Evolutionary conservation across 108 stramenopile species (phyloP).

Genomic region (Aurantiochytrium sp.): DNA sequence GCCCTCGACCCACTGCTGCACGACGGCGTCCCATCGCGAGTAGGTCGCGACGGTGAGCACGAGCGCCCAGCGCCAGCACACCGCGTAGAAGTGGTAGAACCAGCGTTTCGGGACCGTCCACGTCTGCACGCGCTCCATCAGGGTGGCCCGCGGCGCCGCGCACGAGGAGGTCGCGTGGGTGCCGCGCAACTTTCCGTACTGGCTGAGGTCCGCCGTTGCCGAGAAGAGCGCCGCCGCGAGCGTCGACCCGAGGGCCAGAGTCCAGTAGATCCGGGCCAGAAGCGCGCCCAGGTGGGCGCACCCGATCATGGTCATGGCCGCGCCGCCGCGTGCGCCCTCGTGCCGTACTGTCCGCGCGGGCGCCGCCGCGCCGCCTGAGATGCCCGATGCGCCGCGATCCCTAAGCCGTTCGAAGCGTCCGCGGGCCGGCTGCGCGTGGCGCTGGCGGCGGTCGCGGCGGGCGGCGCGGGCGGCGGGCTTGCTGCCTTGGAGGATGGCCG

Average conservation of each 20-base stretch:
- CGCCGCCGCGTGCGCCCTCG: too few species aligned
- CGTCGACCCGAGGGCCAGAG: neutral
- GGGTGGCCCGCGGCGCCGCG: neutral
- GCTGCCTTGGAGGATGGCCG: too few species aligned
- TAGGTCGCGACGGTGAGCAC: neutral
- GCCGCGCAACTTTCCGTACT: neutral
- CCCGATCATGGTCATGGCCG: neutral
- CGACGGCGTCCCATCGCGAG: neutral
- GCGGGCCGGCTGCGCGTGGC: too few species aligned
- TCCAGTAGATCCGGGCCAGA: neutral
- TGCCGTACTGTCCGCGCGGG: too few species aligned
- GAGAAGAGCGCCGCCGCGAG: neutral
- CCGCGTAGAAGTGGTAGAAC: neutral
- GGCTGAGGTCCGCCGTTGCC: neutral
- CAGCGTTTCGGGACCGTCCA: slow-evolving; percentile 8
- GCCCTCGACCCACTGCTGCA: neutral
- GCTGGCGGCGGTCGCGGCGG: too few species aligned
- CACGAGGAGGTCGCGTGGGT: too few species aligned
- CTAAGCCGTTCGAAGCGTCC: too few species aligned
- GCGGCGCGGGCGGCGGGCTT: too few species aligned
- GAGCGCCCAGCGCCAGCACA: neutral
- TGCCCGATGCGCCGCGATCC: too few species aligned
- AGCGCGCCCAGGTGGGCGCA: neutral
- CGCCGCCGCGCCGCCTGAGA: too few species aligned
- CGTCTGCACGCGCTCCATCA: neutral